Conservation (phyloP, 768 basidiomycete species). For the Coprinellus micaceus region DNA sequence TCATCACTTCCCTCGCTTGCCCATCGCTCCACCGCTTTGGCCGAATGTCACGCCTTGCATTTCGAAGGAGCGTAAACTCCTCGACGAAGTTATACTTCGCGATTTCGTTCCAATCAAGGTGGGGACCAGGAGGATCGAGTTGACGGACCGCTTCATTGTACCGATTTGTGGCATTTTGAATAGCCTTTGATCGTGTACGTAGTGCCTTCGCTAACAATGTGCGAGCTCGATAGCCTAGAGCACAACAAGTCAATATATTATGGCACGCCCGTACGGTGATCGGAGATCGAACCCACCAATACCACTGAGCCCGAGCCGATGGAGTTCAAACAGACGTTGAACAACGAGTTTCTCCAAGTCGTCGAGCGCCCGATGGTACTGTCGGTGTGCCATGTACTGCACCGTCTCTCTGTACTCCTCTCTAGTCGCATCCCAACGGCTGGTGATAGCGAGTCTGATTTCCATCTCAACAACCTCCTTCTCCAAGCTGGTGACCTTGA, state of each 20-base stretch:
- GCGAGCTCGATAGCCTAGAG: slow-evolving; percentile 31
- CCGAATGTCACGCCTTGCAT: slow-evolving; percentile 27
- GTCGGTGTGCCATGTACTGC: slow-evolving; percentile 1
- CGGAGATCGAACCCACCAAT: slow-evolving; percentile 26
- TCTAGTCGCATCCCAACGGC: neutral
- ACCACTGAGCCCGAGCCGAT: slow-evolving; percentile 31
- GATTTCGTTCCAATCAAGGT: slow-evolving; percentile 20
- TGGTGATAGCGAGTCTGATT: neutral
- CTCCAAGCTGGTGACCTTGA: neutral
- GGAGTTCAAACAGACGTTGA: slow-evolving; percentile 34
- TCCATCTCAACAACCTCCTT: slow-evolving; percentile 5
- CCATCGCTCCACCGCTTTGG: slow-evolving; percentile 25
- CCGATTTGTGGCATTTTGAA: slow-evolving; percentile 24
- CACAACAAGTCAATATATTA: neutral
- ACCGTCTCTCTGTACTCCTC: slow-evolving; percentile 4
- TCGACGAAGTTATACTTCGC: no score
- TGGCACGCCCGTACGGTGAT: neutral
- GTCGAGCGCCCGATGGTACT: slow-evolving; percentile 23
- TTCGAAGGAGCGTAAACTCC: slow-evolving; percentile 32
- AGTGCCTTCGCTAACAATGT: slow-evolving; percentile 32
- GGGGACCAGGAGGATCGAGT: slow-evolving; percentile 15
- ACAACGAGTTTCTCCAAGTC: slow-evolving; percentile 30
- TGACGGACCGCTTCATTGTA: slow-evolving; percentile 28
- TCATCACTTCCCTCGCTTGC: slow-evolving; percentile 19
- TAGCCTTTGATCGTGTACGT: slow-evolving; percentile 25